These are phyloP conservation scores for Lasiodiplodia theobromae DNA, from an alignment of 2,329 filamentous ascomycete species.

Conservation along the genomic window DNA sequence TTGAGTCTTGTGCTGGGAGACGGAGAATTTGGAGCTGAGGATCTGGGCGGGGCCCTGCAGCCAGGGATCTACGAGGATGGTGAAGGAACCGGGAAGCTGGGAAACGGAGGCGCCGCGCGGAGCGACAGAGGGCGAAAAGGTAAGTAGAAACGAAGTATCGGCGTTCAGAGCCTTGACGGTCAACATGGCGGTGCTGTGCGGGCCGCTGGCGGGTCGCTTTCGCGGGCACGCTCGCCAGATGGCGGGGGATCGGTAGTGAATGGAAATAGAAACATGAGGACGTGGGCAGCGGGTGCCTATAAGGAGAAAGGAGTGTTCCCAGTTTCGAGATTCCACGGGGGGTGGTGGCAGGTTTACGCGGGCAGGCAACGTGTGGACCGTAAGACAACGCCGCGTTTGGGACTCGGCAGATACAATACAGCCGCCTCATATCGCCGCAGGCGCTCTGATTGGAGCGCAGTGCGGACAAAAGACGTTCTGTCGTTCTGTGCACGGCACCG, in stretches of 20 bases:
- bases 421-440: background rate
- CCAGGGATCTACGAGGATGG: slow-evolving; percentile 76
- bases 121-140: slow-evolving; percentile 63
- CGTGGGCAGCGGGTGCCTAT: slow-evolving; percentile 14
- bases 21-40: slow-evolving; percentile 67
- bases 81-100: slow-evolving; percentile 62
- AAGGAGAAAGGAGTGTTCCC: slow-evolving; percentile 24
- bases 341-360: slow-evolving; percentile 26
- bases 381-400: background rate
- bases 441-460: background rate
- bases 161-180: slow-evolving; percentile 69
- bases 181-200: slow-evolving; percentile 62
- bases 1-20: slow-evolving; percentile 61
- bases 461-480: background rate
- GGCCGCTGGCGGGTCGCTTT: background rate
- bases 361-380: slow-evolving; percentile 22
- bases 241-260: slow-evolving; percentile 3
- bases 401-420: background rate
- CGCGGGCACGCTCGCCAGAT: slow-evolving; percentile 11
- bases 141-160: slow-evolving; percentile 70
- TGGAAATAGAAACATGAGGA: slow-evolving; percentile 18
- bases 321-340: slow-evolving; percentile 11
- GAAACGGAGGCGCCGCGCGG: slow-evolving; percentile 46
- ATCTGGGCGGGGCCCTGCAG: slow-evolving; percentile 67
- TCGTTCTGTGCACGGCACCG: background rate